Evolutionary conservation across 73 alveolate genomes (phyloP).

Genomic region (Paraurostyla sp.): DNA sequence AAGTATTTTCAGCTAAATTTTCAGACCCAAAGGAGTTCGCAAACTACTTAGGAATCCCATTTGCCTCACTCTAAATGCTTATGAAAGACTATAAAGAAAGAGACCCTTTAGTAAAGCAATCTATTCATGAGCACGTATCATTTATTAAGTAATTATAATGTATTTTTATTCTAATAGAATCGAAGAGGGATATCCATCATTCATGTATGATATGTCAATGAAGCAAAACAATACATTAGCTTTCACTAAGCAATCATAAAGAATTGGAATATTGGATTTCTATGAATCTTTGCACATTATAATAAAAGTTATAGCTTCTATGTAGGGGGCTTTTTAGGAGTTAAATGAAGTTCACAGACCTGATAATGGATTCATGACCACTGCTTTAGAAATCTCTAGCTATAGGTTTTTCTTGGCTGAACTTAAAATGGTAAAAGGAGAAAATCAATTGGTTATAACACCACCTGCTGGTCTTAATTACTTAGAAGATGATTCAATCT

Average conservation of each 20-base stretch:
- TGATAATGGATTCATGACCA: constrained; percentile 36
- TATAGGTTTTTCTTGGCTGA: constrained; percentile 17
- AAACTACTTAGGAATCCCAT: constrained; percentile 51
- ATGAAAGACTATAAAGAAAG: constrained; percentile 53
- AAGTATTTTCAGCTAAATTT: constrained; percentile 54
- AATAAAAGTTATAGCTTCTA: constrained; percentile 18
- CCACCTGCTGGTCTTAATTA: constrained; percentile 2
- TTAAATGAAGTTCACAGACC: constrained; percentile 60
- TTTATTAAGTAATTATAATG: constrained; percentile 24
- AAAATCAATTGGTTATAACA: neutral
- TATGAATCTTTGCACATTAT: constrained; percentile 49
- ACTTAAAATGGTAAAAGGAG: constrained; percentile 17
- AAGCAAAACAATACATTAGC: neutral
- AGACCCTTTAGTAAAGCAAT: constrained; percentile 58
- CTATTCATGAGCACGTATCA: constrained; percentile 52
- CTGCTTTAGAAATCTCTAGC: constrained; percentile 33
- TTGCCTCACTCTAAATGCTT: constrained; percentile 43
- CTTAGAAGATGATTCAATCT: constrained; percentile 48
- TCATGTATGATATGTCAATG: constrained; percentile 5
- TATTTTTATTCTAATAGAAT: neutral
- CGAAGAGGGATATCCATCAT: constrained; percentile 61
- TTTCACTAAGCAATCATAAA: constrained; percentile 4
- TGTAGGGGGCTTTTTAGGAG: constrained; percentile 31
- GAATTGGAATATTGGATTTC: constrained; percentile 59
- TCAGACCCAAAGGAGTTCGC: constrained; percentile 63